Base-by-base conservation (phyloP, 148 eudicot genomes). In the Gaultheria prostrata region DNA sequence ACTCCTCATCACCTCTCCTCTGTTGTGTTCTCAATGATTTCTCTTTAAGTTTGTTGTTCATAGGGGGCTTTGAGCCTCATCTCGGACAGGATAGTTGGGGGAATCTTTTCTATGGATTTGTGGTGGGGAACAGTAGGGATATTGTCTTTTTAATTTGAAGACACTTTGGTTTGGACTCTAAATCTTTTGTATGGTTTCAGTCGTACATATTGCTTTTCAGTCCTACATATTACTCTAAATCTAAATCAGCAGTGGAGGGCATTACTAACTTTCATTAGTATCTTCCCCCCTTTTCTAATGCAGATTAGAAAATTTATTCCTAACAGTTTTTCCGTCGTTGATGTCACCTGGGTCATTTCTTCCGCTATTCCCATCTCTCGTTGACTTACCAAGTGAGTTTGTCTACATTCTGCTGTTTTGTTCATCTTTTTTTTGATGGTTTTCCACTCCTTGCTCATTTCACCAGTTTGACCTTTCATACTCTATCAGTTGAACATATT, bases 351-450 rank as follows among this genome's bases (percentile, higher is more conserved):
- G 98, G 53, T 92, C 99, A 80, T 92, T 95, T 86, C 93, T 97
- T 87, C 97, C 97, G 50, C 87, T 95, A 35, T 94, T 93, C 83
- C 91, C 92, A 79, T 90, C 98, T 79, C 80, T 95, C 49, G 88
- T 93, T 83, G 99, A 97, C 88, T 89, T 97, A 90, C 99, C 99
- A 49, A 92, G 98, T 93, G 86, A 91, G 95, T 89, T 79, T 26
- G 26, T 65, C 78, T 82, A 28, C 57, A 9, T 33, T 83, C 26
- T 77, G 73, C 33, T 24, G 18, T 76, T 33, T 70, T n/a, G 4
- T 30, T 45, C 26, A 43, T n/a, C 33, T 65, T 12, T 76, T 76
- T 28, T 45, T 10, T 70, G 0, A 9, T 28, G 21, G 39, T 76
- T 13, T n/a, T 53, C 10, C 21, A 67, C 83, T 48, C 45, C 48